Base-by-base conservation (phyloP, 768 basidiomycete species). In the Rickenella mellea region DNA sequence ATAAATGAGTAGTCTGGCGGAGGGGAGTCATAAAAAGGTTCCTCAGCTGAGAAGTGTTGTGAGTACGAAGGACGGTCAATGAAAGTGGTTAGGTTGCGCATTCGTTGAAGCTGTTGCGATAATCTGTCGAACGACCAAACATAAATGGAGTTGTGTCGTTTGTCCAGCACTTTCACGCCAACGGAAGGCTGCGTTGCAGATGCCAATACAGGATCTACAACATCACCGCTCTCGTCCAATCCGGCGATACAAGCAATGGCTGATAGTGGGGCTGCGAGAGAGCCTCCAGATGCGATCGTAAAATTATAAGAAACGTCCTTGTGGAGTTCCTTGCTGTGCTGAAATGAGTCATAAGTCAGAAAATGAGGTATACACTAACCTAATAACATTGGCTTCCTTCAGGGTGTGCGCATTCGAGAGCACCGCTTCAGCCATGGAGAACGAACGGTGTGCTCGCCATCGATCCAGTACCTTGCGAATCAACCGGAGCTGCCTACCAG, bases 351-450 rank as follows among this genome's bases (percentile, higher is more conserved):
- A n/a, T n/a, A n/a, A n/a, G n/a, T 47, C 36, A 49, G 47, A 52
- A 44, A 6, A 9, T 36, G 12, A 37, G 21, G 30, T 50, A 35
- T 27, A 8, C 15, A 31, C 71, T 33, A 48, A 83, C 84, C 87
- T 90, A 52, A 96, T 84, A 35, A 97, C 72, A 59, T 96, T 97
- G 5, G 91, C 94, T 63, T 99, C 96, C 61, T 96, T 93, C 29
- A 97, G 68, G 42, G 82, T 58, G 1, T 92, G 81, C 8, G 93
- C 93, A 56, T 76, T 83, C 5, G 83, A 80, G 40, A 98, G 65
- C 19, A 92, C 79, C 22, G 74, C 68, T 63, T 98, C 93, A 1
- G 93, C 89, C 88, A 98, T 94, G 1, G 82, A 84, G 57, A 96
- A 92, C 6, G 83, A 74, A 19, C 84, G 70, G 61, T 88, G 81